These are phyloP conservation scores for Candida dajiaensis DNA, from an alignment of 805 yeast genomes.

Conservation along the genomic window DNA sequence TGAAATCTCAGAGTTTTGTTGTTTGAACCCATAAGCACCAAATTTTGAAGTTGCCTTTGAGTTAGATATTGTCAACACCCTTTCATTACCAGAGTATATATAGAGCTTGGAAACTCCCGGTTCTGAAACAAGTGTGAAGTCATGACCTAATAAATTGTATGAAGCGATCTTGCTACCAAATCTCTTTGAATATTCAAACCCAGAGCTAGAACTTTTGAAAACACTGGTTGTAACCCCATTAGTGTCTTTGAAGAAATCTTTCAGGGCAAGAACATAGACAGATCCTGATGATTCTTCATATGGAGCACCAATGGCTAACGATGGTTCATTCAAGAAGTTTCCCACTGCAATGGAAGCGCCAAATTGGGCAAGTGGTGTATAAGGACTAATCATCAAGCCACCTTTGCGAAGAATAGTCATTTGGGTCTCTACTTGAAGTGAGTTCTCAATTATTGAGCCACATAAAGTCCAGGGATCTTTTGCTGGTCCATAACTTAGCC, in stretches of 20 bases:
- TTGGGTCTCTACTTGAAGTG: background rate
- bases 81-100: conserved; percentile 27
- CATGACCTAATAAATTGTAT: conserved; percentile 24
- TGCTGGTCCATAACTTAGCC: conserved; percentile 32
- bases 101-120: conserved; percentile 46
- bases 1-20: conserved; percentile 32
- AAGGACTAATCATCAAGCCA: conserved; percentile 18
- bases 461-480: conserved; percentile 32
- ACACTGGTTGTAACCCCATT: background rate
- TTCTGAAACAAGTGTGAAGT: conserved; percentile 39
- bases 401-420: background rate
- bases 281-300: conserved; percentile 39
- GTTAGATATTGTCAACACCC: conserved; percentile 24
- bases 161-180: conserved; percentile 38
- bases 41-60: conserved; percentile 22
- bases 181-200: conserved; percentile 23
- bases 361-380: conserved; percentile 30
- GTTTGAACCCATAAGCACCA: conserved; percentile 38
- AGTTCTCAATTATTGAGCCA: conserved; percentile 17
- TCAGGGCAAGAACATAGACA: conserved; percentile 38
- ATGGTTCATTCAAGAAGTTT: conserved; percentile 30
- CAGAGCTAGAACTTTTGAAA: background rate
- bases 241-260: conserved; percentile 16
- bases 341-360: conserved; percentile 42
- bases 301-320: conserved; percentile 48